Percentiles rank a stretch among this genome's conserved stretches.
Evolutionary conservation across 495 filamentous ascomycete genomes (phyloP).

Genomic region (Amphirosellinia nigrospora): DNA sequence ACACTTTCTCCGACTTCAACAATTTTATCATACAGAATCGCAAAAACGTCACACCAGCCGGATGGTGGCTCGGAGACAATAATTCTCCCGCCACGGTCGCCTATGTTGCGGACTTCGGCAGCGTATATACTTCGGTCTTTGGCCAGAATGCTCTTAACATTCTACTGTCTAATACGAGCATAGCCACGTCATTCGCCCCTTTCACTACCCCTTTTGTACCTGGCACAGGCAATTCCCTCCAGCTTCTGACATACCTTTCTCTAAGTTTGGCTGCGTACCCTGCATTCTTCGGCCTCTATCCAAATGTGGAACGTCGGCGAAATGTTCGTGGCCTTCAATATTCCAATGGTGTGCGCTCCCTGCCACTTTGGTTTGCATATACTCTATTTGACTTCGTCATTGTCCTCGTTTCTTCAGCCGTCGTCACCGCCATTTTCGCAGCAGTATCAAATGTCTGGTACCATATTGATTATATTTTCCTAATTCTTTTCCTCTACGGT

Average conservation of each 20-base stretch:
- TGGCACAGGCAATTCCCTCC: constrained; percentile 70
- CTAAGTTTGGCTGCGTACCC: constrained; percentile 78
- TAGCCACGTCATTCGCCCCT: constrained; percentile 67
- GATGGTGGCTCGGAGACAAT: constrained; percentile 71
- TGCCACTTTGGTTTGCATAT: constrained; percentile 82
- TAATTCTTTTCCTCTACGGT: constrained; percentile 74
- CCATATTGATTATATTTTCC: constrained; percentile 69
- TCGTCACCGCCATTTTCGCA: constrained; percentile 67
- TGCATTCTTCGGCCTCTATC: constrained; percentile 85
- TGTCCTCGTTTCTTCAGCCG: constrained; percentile 62
- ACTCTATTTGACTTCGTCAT: constrained; percentile 76
- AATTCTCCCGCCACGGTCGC: constrained; percentile 63
- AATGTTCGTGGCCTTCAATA: constrained; percentile 85
- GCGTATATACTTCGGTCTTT: constrained; percentile 62
- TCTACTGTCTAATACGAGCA: constrained; percentile 66
- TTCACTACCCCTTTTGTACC: constrained; percentile 75
- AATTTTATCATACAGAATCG: constrained; percentile 65
- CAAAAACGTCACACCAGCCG: constrained; percentile 73
- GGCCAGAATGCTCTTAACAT: constrained; percentile 76
- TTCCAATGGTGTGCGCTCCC: constrained; percentile 76
- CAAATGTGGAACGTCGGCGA: constrained; percentile 75
- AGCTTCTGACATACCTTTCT: constrained; percentile 79
- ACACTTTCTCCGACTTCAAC: constrained; percentile 71
- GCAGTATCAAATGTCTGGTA: constrained; percentile 67
- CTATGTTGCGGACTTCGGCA: constrained; percentile 49